These are phyloP conservation scores for Gymnopus androsaceus DNA, from an alignment of 1,284 basidiomycete genomes.

Conservation along the genomic window DNA sequence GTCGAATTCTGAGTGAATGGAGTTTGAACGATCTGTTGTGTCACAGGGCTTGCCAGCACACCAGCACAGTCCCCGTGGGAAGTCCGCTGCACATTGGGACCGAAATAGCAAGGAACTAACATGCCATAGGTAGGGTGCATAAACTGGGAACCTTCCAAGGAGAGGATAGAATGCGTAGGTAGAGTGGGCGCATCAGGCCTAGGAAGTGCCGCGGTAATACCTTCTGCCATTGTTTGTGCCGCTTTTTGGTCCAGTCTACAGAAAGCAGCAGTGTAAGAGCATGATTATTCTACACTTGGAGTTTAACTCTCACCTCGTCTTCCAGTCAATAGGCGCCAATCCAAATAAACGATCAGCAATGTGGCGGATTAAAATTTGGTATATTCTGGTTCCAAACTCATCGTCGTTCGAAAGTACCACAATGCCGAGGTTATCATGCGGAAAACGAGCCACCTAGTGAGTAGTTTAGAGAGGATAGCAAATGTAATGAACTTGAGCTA, in stretches of 20 bases:
- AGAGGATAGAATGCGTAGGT: slow-evolving; percentile 5
- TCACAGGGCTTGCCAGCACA: slow-evolving; percentile 26
- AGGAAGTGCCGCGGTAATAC: slow-evolving; percentile 26
- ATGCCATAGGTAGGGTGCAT: slow-evolving; percentile 36
- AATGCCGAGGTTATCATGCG: slow-evolving; percentile 40
- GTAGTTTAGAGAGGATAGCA: slow-evolving; percentile 26
- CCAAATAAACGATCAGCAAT: slow-evolving; percentile 37
- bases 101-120: slow-evolving; percentile 30
- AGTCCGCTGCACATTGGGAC: neutral
- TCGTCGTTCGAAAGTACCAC: slow-evolving; percentile 48
- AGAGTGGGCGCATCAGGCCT: slow-evolving; percentile 24
- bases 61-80: slow-evolving; percentile 17
- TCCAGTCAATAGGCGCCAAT: slow-evolving; percentile 36
- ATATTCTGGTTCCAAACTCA: slow-evolving; percentile 31
- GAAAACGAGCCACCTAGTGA: slow-evolving; percentile 38
- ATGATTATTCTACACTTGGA: neutral
- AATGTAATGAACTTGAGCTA: slow-evolving; percentile 17
- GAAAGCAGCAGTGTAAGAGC: neutral
- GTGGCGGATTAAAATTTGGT: slow-evolving; percentile 36
- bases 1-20: slow-evolving; percentile 19
- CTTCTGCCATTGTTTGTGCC: slow-evolving; percentile 20
- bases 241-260: slow-evolving; percentile 26
- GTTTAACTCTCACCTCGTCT: slow-evolving; percentile 22
- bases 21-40: slow-evolving; percentile 29
- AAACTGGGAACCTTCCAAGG: slow-evolving; percentile 25